Base-by-base conservation (phyloP, 345 rosid genomes). In the Kernera saxatilis region DNA sequence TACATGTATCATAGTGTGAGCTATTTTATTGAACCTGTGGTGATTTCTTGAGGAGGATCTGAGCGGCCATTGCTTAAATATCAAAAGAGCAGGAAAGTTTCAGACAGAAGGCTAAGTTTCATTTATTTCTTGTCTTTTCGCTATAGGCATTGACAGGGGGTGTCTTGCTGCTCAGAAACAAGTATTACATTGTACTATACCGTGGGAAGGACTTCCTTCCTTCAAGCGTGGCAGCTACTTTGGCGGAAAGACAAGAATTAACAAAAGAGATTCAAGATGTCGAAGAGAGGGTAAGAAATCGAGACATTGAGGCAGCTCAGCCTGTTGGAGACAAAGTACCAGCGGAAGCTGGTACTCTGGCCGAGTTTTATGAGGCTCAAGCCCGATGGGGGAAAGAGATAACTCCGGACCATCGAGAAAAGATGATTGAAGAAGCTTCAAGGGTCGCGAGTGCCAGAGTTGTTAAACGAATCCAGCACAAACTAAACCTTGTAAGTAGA, bases 141-240 rank as follows among this genome's bases (percentile, higher is more conserved):
- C 26, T 78, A 67, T 83, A 95, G 99, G 33, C 61, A 39, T 79
- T 95, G 80, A 95, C 98, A 67, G 99, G 97, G 33, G 98, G 99
- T 66, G 86, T 84, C 66, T 80, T 95, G 79, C 88, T 95, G 67
- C 97, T 88, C 46, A 88, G 99, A 84, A 92, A 92, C 78, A 95
- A 92, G 78, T 92, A 82, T 80, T 90, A 82, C 76, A 90, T 95
- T 52, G 99, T 95, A 65, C 81, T 95, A n/a, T 95, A 79, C 77
- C 92, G 98, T 35, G 99, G 99, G 37, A 95, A 95, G 80, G 99
- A 95, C 86, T 95, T 95, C 80, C 83, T 95, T 71, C 96, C 99
- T 68, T 72, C 85, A 61, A 86, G 76, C 76, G 97, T 95, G 36
- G 97, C 98, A 45, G 75, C 91, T 76, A 83, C 89, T 72, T 82